Base-by-base conservation (phyloP, 257 asterid genomes). In the Apocynum venetum region DNA sequence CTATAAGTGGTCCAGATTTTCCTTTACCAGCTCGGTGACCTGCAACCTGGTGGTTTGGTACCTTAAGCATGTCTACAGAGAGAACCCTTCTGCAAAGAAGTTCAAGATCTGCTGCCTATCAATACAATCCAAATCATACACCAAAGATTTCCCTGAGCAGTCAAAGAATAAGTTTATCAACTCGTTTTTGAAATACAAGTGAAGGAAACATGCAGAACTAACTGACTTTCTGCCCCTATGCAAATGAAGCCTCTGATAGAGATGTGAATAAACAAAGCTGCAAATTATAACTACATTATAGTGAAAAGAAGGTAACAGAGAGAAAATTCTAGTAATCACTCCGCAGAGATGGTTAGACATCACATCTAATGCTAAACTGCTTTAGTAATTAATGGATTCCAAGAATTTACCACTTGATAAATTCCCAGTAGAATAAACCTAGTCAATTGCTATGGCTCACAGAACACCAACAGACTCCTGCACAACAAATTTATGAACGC, bases 1-100 rank as follows among this genome's bases (percentile, higher is more conserved):
- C 99, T 13, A 90, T 71, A 13, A 93, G 96, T 13, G 99, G 98
- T 12, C 99, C 99, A 12, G 93, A 92, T 60, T 76, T 84, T 72
- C 98, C 98, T 3, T 44, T 76, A 12, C 49, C 82, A 52, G 96
- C 97, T 86, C 74, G 69, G 83, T 96, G 99, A 1, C 99, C 99
- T n/a, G 99, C 97, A 75, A 96, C 99, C 82, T 96, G 99, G 83
- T 96, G 85, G 41, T 83, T 84, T 11, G 99, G 97, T 75, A 86
- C 80, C 89, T 88, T 91, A 71, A 96, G 88, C 99, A 93, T 96
- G 86, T 49, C 69, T 46, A 61, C 70, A 67, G 77, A 49, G n/a
- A 55, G 25, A 73, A 64, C 38, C 61, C 73, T 73, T 66, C 60
- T 36, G 25, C 46, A 51, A 70, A n/a, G 67, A 31, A 51, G 64